Percentiles rank a stretch among this genome's conserved stretches.
Conservation (phyloP, 768 basidiomycete genomes). For the Tulasnella sp. region DNA sequence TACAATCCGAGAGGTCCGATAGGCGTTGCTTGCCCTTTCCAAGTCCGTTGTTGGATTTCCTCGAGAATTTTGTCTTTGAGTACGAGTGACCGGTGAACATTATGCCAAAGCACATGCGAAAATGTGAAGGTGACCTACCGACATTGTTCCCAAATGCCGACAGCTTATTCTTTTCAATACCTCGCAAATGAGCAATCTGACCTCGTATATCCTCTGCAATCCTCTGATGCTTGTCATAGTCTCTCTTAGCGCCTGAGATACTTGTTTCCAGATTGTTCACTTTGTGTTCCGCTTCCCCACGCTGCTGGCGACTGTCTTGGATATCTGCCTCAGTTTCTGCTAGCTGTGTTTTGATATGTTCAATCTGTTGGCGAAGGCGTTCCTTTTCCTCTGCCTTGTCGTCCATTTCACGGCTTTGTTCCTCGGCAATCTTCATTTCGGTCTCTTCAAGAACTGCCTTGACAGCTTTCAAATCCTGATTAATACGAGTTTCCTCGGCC, state of each 20-base stretch:
- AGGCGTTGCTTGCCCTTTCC: constrained; percentile 49
- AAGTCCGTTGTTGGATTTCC: constrained; percentile 37
- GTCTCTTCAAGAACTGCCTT: constrained; percentile 27
- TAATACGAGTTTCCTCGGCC: constrained; percentile 42
- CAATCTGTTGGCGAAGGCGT: constrained; percentile 40
- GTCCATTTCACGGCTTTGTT: constrained; percentile 36
- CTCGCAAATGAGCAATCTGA: not conserved
- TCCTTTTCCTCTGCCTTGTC: constrained; percentile 53
- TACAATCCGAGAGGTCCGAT: constrained; percentile 68
- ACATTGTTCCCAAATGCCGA: constrained; percentile 34
- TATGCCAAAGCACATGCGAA: constrained; percentile 54
- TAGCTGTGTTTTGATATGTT: constrained; percentile 33
- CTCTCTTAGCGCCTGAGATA: constrained; percentile 25
- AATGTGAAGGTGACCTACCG: constrained; percentile 39
- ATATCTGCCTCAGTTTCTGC: constrained; percentile 28
- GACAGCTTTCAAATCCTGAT: constrained; percentile 28
- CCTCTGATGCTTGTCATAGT: constrained; percentile 25
- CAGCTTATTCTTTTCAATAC: constrained; percentile 22
- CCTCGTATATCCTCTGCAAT: constrained; percentile 6
- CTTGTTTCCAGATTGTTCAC: constrained; percentile 8
- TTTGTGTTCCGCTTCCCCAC: constrained; percentile 13
- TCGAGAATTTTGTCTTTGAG: constrained; percentile 47
- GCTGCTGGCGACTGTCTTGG: constrained; percentile 19
- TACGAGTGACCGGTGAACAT: too few species aligned
- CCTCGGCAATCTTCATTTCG: constrained; percentile 42